A percentile compares a stretch with the other conserved stretches of the same genome.
Evolutionary conservation across 495 filamentous ascomycete genomes (phyloP).

Genomic region (Tuber magnatum): DNA sequence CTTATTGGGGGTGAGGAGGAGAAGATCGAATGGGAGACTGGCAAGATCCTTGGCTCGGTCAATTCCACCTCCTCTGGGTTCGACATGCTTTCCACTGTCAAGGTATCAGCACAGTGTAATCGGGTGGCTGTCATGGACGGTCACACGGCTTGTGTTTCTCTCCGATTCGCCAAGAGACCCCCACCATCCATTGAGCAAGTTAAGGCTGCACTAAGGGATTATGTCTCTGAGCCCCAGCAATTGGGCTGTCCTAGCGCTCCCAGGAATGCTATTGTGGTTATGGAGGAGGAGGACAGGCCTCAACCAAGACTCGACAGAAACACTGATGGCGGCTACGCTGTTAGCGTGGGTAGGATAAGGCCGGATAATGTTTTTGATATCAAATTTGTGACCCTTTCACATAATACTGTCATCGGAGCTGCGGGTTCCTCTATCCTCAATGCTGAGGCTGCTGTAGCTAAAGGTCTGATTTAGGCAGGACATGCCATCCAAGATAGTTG

Average conservation of each 20-base stretch:
- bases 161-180: conserved; percentile 58
- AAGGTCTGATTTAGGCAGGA: conserved; percentile 61
- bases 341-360: conserved; percentile 70
- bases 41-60: conserved; percentile 71
- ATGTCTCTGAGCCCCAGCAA: conserved; percentile 65
- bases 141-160: conserved; percentile 73
- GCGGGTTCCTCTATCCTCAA: conserved; percentile 92
- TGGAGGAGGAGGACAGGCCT: conserved; percentile 71
- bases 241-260: conserved; percentile 74
- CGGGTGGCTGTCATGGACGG: conserved; percentile 78
- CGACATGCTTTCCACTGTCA: conserved; percentile 54
- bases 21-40: conserved; percentile 76
- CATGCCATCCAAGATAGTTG: neutral
- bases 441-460: conserved; percentile 84
- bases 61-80: conserved; percentile 61
- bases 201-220: conserved; percentile 60
- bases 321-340: conserved; percentile 65
- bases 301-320: conserved; percentile 80
- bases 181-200: conserved; percentile 61
- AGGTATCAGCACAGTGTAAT: conserved; percentile 72
- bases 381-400: conserved; percentile 72
- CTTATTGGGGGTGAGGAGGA: conserved; percentile 84
- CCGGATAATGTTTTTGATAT: conserved; percentile 75
- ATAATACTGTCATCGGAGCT: conserved; percentile 90
- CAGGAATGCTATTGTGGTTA: conserved; percentile 61